Percentiles rank a stretch among this genome's conserved stretches.
phyloP scores from a whole-genome alignment of 306 rosid genomes.

The Trifolium fragiferum region DNA sequence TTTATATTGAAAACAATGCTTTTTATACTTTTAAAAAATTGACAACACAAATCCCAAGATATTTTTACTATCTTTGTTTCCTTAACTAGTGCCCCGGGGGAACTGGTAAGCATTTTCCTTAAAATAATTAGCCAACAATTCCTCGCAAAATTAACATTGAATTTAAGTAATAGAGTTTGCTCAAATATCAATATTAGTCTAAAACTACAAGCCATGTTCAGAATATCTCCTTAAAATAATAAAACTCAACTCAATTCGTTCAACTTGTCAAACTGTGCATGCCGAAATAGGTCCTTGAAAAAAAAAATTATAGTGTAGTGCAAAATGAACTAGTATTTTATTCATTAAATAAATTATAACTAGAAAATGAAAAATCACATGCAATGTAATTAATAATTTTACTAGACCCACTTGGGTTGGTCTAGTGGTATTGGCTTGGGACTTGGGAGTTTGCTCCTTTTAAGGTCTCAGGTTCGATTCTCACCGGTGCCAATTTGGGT shows the following conservation, averaged over 20 bases:
- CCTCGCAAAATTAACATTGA: conserved; percentile 11
- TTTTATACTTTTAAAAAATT: no score
- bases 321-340: not conserved
- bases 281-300: not conserved
- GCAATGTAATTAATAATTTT: not conserved
- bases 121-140: not conserved
- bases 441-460: no score
- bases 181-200: conserved; percentile 1
- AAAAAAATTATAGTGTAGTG: not conserved
- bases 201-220: not conserved
- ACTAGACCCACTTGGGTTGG: no score
- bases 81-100: no score
- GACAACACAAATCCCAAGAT: no score
- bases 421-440: no score
- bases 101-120: no score
- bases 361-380: not conserved
- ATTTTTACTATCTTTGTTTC: no score
- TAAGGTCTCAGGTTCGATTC: no score
- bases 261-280: conserved; percentile 15
- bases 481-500: no score
- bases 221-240: not conserved
- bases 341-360: not conserved
- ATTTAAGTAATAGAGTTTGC: conserved; percentile 10
- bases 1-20: no score
- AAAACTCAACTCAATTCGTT: conserved; percentile 11